Percentiles rank a stretch among this genome's conserved stretches.
These are phyloP conservation scores for Houttuynia cordata DNA, from an alignment of 164 flowering plant species.

Conservation along the genomic window DNA sequence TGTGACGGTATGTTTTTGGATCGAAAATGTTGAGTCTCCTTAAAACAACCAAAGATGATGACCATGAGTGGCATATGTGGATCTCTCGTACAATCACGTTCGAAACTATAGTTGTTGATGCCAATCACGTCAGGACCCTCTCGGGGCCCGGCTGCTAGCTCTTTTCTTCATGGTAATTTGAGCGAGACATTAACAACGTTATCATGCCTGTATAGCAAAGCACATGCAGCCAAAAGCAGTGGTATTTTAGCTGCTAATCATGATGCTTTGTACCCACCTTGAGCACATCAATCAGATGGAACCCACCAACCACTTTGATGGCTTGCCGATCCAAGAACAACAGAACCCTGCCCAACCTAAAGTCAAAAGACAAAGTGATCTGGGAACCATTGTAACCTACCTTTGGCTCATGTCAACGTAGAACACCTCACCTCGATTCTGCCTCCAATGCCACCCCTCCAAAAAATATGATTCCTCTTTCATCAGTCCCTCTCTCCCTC, in stretches of 20 bases:
- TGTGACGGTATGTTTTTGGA: too few relatives aligned
- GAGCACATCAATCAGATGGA: not conserved
- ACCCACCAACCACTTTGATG: not conserved
- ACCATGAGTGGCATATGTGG: too few relatives aligned
- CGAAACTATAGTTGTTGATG: too few relatives aligned
- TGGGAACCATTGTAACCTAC: not conserved
- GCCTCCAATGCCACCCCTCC: not conserved
- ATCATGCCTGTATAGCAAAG: too few relatives aligned
- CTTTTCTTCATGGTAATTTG: too few relatives aligned
- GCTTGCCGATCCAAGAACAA: not conserved
- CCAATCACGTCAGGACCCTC: too few relatives aligned
- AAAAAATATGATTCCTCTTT: not conserved
- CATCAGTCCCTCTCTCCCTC: constrained; percentile 1
- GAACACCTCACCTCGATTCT: not conserved
- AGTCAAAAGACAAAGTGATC: not conserved
- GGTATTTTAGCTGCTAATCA: not conserved
- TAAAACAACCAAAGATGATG: too few relatives aligned
- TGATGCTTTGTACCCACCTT: not conserved
- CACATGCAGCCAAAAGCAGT: not conserved
- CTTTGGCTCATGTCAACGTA: constrained; percentile 1
- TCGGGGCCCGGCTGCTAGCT: too few relatives aligned
- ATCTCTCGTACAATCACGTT: too few relatives aligned
- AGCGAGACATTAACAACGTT: too few relatives aligned
- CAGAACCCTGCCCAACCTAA: not conserved
- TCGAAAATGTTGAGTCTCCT: too few relatives aligned